Evolutionary conservation across 495 filamentous ascomycete species (phyloP).

Genomic region (Elasticomyces elasticus): DNA sequence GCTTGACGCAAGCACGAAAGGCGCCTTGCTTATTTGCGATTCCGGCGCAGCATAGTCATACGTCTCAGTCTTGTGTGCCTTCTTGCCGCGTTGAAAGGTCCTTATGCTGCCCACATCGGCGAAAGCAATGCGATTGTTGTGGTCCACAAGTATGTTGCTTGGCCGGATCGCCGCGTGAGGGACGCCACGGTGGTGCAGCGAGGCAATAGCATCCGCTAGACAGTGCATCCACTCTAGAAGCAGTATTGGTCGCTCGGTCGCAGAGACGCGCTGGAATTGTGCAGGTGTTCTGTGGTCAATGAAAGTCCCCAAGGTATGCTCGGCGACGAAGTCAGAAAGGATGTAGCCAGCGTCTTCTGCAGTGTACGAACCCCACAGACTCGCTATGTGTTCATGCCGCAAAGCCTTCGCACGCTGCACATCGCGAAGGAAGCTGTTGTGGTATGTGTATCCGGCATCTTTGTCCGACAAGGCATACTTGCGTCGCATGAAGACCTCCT

Average conservation of each 20-base stretch:
- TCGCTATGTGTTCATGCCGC: slow-evolving; percentile 71
- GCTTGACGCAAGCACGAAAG: slow-evolving; percentile 9
- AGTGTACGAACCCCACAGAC: slow-evolving; percentile 70
- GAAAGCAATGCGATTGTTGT: slow-evolving; percentile 60
- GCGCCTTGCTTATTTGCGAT: slow-evolving; percentile 13
- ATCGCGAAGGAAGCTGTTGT: slow-evolving; percentile 50
- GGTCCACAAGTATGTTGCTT: slow-evolving; percentile 68
- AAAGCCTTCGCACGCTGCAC: slow-evolving; percentile 52
- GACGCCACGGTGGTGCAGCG: slow-evolving; percentile 62
- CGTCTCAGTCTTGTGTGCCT: slow-evolving; percentile 57
- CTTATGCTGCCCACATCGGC: slow-evolving; percentile 60
- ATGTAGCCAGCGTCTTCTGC: slow-evolving; percentile 62
- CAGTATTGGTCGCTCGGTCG: slow-evolving; percentile 56
- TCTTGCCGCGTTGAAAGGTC: slow-evolving; percentile 43
- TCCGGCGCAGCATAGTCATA: slow-evolving; percentile 89
- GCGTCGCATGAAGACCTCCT: slow-evolving; percentile 58
- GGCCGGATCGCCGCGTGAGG: slow-evolving; percentile 75
- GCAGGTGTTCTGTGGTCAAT: slow-evolving; percentile 45
- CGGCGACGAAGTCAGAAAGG: slow-evolving; percentile 63
- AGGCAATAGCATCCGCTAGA: slow-evolving; percentile 64
- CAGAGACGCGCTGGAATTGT: slow-evolving; percentile 59
- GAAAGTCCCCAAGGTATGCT: slow-evolving; percentile 69
- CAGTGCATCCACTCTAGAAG: slow-evolving; percentile 85
- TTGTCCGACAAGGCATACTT: slow-evolving; percentile 18
- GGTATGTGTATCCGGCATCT: slow-evolving; percentile 8